Percentiles rank a stretch among this genome's conserved stretches.
Conservation (phyloP, 371 early-diverging fungal species). For the Umbelopsis sp. region DNA sequence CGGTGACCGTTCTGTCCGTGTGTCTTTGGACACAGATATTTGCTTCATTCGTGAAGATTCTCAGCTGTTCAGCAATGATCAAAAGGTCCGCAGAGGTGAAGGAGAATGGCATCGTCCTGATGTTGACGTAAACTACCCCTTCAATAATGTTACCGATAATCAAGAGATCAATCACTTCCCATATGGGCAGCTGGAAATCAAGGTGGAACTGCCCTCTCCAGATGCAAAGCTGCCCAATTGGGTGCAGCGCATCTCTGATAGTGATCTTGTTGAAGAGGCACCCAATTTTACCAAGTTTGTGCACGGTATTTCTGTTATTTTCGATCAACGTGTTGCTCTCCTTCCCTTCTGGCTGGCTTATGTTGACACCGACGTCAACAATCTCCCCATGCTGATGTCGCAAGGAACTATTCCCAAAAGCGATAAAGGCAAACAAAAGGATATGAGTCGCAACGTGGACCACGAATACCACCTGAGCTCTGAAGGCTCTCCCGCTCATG, state of each 20-base stretch:
- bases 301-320: conserved; percentile 95
- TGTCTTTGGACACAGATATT: conserved; percentile 98
- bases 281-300: conserved; percentile 99
- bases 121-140: conserved; percentile 89
- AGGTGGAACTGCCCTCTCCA: conserved; percentile 85
- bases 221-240: conserved; percentile 93
- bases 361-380: conserved; percentile 86
- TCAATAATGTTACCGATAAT: conserved; percentile 69
- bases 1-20: conserved; percentile 96
- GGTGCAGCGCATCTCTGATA: conserved; percentile 91
- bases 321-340: conserved; percentile 84
- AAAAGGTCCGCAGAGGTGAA: conserved; percentile 61
- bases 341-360: conserved; percentile 99
- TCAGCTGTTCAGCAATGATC: conserved; percentile 59
- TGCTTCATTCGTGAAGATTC: conserved; percentile 98
- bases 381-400: neutral
- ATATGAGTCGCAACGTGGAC: neutral
- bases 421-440: conserved; percentile 7
- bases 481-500: neutral
- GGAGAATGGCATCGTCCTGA: conserved; percentile 94
- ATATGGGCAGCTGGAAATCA: conserved; percentile 98
- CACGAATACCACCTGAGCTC: neutral
- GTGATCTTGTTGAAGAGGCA: conserved; percentile 93
- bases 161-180: conserved; percentile 92
- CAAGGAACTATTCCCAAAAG: neutral